These are phyloP conservation scores for Penicillium sp. DNA, from an alignment of 2,329 filamentous ascomycete species.

Conservation along the genomic window DNA sequence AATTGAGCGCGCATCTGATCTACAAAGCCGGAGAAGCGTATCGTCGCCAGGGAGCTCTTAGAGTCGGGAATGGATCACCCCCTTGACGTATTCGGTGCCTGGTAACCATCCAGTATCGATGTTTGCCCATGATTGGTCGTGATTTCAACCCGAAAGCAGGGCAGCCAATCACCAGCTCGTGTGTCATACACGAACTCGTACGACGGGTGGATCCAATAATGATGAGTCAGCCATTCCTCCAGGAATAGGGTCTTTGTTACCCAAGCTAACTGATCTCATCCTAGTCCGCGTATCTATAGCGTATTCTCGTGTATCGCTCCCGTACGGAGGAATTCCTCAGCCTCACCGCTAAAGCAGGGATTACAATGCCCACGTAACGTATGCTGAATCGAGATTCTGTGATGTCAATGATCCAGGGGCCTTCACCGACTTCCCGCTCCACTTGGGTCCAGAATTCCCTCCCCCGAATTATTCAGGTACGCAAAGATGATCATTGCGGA, in stretches of 20 bases:
- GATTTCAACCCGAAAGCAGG: constrained; percentile 14
- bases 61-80: constrained; percentile 25
- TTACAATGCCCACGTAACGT: background rate
- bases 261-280: background rate
- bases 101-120: constrained; percentile 10
- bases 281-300: background rate
- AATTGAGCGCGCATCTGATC: constrained; percentile 26
- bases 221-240: constrained; percentile 29
- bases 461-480: constrained; percentile 6
- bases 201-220: constrained; percentile 18
- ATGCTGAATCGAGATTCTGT: background rate
- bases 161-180: constrained; percentile 19
- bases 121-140: background rate
- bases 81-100: constrained; percentile 27
- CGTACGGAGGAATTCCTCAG: constrained; percentile 13
- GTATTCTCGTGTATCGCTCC: background rate
- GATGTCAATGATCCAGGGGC: constrained; percentile 24
- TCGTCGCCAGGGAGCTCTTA: constrained; percentile 19
- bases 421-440: constrained; percentile 13
- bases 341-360: constrained; percentile 10
- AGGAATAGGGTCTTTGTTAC: constrained; percentile 10
- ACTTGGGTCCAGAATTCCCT: constrained; percentile 19
- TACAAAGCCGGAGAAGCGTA: constrained; percentile 23
- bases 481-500: constrained; percentile 10
- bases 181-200: constrained; percentile 1